Percentiles rank a stretch among this genome's conserved stretches.
These are phyloP conservation scores for Fusarium robinianum DNA, from an alignment of 2,329 filamentous ascomycete species.

Conservation along the genomic window DNA sequence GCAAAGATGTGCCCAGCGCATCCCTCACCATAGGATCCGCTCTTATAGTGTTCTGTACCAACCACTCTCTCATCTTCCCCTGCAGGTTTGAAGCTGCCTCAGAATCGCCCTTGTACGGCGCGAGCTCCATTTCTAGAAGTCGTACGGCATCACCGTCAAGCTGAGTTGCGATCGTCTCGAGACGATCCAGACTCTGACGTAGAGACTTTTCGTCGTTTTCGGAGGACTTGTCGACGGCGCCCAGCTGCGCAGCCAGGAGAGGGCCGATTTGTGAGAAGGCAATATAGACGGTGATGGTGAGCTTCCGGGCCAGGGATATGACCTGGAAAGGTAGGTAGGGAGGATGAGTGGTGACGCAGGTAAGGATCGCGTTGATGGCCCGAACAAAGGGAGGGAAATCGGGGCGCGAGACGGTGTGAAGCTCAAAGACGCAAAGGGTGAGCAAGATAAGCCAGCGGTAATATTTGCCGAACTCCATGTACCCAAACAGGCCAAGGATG, in stretches of 20 bases:
- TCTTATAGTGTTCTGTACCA: conserved; percentile 83
- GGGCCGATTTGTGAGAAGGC: conserved; percentile 82
- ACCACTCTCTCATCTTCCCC: conserved; percentile 78
- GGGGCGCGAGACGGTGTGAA: conserved; percentile 60
- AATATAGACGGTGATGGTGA: conserved; percentile 79
- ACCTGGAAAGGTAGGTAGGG: conserved; percentile 85
- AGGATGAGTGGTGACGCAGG: conserved; percentile 49
- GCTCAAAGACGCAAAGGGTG: conserved; percentile 59
- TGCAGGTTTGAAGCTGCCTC: conserved; percentile 62
- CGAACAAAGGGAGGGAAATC: conserved; percentile 52
- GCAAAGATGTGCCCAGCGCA: conserved; percentile 71
- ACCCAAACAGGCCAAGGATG: conserved; percentile 65
- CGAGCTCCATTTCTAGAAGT: conserved; percentile 76
- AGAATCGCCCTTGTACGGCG: conserved; percentile 77
- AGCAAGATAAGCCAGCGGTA: conserved; percentile 66
- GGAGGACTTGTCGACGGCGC: conserved; percentile 30
- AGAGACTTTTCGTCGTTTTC: conserved; percentile 54
- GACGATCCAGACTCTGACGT: conserved; percentile 66
- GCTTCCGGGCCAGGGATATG: conserved; percentile 73
- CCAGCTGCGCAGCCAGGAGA: conserved; percentile 53
- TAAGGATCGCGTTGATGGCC: conserved; percentile 51
- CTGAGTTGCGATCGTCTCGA: conserved; percentile 63
- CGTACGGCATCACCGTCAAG: conserved; percentile 71
- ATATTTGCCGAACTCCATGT: conserved; percentile 68
- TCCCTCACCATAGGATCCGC: conserved; percentile 81